Percentiles rank a stretch among this genome's conserved stretches.
phyloP scores from a whole-genome alignment of 2,329 filamentous ascomycete species.

The Bipolaris zeicola region DNA sequence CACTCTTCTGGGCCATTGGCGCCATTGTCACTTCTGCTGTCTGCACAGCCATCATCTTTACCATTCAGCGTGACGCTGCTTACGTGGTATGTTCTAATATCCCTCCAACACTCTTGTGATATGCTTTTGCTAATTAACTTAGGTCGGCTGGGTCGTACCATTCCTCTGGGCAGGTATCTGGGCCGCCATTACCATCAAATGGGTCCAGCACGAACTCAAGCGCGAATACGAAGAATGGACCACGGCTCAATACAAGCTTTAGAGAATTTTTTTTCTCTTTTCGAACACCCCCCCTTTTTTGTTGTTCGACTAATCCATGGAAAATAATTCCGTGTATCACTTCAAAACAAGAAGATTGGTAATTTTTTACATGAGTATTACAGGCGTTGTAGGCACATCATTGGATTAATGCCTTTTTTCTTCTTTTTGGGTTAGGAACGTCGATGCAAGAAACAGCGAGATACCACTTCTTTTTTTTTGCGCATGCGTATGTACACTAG shows the following conservation, averaged over 20 bases:
- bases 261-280: slow-evolving; percentile 1
- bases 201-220: slow-evolving; percentile 49
- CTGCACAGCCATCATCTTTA: slow-evolving; percentile 55
- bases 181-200: slow-evolving; percentile 53
- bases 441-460: not conserved
- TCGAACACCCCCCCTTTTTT: not conserved
- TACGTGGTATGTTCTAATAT: slow-evolving; percentile 50
- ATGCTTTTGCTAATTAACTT: slow-evolving; percentile 15
- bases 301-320: not conserved
- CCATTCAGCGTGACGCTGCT: slow-evolving; percentile 54
- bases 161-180: slow-evolving; percentile 58
- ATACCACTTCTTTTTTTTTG: slow-evolving; percentile 8
- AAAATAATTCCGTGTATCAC: too few relatives aligned
- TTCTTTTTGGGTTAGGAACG: not conserved
- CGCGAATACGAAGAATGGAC: slow-evolving; percentile 47
- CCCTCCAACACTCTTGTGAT: too few relatives aligned
- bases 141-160: slow-evolving; percentile 56
- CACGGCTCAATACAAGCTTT: slow-evolving; percentile 47
- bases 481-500: not conserved
- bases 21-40: slow-evolving; percentile 49
- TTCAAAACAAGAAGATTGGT: too few relatives aligned
- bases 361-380: too few relatives aligned
- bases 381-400: too few relatives aligned
- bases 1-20: slow-evolving; percentile 60
- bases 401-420: not conserved